These are phyloP conservation scores for Kwoniella newhampshirensis DNA, from an alignment of 768 basidiomycete genomes.

Conservation along the genomic window DNA sequence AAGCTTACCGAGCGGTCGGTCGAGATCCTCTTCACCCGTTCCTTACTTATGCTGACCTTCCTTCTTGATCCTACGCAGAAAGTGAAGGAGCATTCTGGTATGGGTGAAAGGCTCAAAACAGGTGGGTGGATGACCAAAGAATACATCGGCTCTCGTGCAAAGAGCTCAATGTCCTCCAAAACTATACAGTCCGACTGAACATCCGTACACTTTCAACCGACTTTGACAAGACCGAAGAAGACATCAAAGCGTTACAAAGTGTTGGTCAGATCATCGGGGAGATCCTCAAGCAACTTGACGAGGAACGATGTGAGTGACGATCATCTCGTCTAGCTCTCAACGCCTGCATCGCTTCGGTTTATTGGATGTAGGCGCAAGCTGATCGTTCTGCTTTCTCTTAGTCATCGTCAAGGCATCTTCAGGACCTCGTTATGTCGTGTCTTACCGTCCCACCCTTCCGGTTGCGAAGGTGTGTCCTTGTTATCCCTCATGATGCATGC, in stretches of 20 bases:
- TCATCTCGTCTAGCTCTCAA: not conserved
- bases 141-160: too few relatives aligned
- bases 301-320: conserved; percentile 79
- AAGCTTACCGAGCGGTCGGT: conserved; percentile 53
- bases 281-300: conserved; percentile 96
- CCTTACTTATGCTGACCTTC: not conserved
- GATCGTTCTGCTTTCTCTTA: conserved; percentile 26
- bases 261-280: conserved; percentile 99
- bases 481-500: not conserved
- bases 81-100: conserved; percentile 85
- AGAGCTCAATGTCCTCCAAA: not conserved
- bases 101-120: conserved; percentile 84
- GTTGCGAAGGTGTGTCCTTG: conserved; percentile 57
- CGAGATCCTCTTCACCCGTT: not conserved
- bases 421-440: conserved; percentile 97
- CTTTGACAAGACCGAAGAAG: conserved; percentile 93
- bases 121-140: too few relatives aligned
- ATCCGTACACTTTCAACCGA: conserved; percentile 84
- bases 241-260: conserved; percentile 97
- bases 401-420: conserved; percentile 99
- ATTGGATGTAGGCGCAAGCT: conserved; percentile 6
- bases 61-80: conserved; percentile 65
- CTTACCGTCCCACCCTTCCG: conserved; percentile 90
- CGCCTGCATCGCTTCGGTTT: not conserved
- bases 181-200: conserved; percentile 73